These are phyloP conservation scores for Aspergillus bridgeri DNA, from an alignment of 495 filamentous ascomycete genomes.

Conservation along the genomic window DNA sequence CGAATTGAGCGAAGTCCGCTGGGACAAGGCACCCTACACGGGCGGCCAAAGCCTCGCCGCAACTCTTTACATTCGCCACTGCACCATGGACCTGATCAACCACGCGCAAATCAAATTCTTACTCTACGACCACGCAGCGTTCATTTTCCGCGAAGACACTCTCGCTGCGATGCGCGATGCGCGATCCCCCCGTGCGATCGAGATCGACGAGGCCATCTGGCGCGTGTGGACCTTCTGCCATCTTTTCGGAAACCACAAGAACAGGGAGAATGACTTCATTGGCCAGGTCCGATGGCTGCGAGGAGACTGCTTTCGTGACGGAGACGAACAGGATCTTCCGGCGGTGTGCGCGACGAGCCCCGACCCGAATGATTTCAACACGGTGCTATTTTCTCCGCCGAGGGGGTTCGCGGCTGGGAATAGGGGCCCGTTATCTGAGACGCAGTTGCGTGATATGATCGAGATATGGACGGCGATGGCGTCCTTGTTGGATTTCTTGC, in stretches of 20 bases:
- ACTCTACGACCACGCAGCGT: background rate
- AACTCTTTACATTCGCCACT: slow-evolving; percentile 7
- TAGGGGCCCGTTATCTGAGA: slow-evolving; percentile 1
- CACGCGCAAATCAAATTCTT: slow-evolving; percentile 9
- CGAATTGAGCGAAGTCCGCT: slow-evolving; percentile 6
- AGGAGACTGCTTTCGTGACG: background rate
- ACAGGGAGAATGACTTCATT: slow-evolving; percentile 6
- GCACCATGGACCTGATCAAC: slow-evolving; percentile 4
- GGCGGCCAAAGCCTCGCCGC: slow-evolving; percentile 5
- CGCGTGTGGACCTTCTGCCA: slow-evolving; percentile 14
- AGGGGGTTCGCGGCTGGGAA: slow-evolving; percentile 11
- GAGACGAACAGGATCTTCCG: background rate
- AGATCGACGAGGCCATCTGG: slow-evolving; percentile 11
- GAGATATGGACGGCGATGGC: slow-evolving; percentile 12
- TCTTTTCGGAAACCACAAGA: slow-evolving; percentile 11
- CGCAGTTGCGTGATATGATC: slow-evolving; percentile 11
- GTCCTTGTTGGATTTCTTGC: slow-evolving; percentile 6
- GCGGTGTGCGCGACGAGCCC: slow-evolving; percentile 2
- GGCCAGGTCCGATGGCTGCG: slow-evolving; percentile 11
- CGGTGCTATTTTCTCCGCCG: slow-evolving; percentile 7
- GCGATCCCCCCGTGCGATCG: background rate
- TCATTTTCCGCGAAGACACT: background rate
- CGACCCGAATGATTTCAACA: slow-evolving; percentile 10
- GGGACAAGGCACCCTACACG: background rate
- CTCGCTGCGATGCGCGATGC: background rate